These are phyloP conservation scores for Zizania latifolia DNA, from an alignment of 176 grass and related monocot genomes.

Conservation along the genomic window DNA sequence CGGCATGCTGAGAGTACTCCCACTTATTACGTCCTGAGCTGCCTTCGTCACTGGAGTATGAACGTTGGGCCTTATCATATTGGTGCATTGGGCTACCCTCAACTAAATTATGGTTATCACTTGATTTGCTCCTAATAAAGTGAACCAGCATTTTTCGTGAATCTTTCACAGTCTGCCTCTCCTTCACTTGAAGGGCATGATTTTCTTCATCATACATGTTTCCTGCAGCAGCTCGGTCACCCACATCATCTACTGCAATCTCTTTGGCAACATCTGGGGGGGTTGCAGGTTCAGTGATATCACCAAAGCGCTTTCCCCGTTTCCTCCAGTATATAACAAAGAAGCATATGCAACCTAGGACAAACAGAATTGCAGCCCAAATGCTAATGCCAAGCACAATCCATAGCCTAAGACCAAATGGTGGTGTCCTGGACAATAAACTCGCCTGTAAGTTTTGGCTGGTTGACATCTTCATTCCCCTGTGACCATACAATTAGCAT, in stretches of 20 bases:
- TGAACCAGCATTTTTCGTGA: conserved; percentile 43
- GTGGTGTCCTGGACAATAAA: conserved; percentile 48
- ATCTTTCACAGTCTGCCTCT: conserved; percentile 28
- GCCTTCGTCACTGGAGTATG: conserved; percentile 55
- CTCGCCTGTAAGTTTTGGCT: conserved; percentile 31
- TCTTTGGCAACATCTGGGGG: conserved; percentile 63
- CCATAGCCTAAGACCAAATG: conserved; percentile 68
- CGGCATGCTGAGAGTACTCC: conserved; percentile 37
- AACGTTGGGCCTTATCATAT: conserved; percentile 31
- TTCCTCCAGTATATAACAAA: conserved; percentile 49
- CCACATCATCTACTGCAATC: conserved; percentile 52
- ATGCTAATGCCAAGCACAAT: conserved; percentile 62
- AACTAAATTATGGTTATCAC: conserved; percentile 50
- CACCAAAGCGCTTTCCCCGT: conserved; percentile 28
- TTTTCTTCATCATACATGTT: conserved; percentile 35
- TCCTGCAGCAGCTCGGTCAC: conserved; percentile 30
- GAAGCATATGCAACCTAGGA: conserved; percentile 52
- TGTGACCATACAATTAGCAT: conserved; percentile 9
- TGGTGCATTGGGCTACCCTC: conserved; percentile 51
- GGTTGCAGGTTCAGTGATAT: conserved; percentile 44
- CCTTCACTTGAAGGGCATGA: conserved; percentile 23
- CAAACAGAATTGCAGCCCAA: conserved; percentile 47
- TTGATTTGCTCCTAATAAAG: conserved; percentile 49
- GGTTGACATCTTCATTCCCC: conserved; percentile 40
- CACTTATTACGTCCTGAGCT: conserved; percentile 36